Base-by-base conservation (phyloP, 2,329 filamentous ascomycete species). In the Talaromyces atroroseus region DNA sequence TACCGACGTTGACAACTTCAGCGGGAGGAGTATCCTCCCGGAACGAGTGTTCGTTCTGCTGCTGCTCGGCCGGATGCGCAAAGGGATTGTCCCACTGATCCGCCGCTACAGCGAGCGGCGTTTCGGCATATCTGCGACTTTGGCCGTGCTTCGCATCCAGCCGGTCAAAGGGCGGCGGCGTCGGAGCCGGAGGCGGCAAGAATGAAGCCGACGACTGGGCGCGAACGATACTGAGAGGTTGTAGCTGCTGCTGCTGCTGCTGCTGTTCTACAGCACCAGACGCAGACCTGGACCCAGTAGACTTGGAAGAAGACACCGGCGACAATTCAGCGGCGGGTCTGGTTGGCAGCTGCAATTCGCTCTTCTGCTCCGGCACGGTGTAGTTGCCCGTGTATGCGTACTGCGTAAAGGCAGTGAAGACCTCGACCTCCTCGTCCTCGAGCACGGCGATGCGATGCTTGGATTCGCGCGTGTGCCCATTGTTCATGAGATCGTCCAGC, bases 381-480 rank as follows among this genome's bases (percentile, higher is more conserved):
- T 79, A 80, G 52, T 78, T 69, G 10, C 77, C 75, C 0, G 74
- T 78, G 57, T 80, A 80, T 12, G 76, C 76, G 68, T 75, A 80
- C 59, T 80, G 73, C 59, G 71, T 74, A 61, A 80, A 79, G 1
- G 72, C 73, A 26, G 75, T 66, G 58, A 80, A 80, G 1, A 77
- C 79, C 46, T 75, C 72, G 12, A 76, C 76, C 58, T 79, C 75
- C 49, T 77, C 70, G 4, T 79, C 74, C 51, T 77, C 74, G 57
- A 77, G 61, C 18, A 75, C 68, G 12, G 72, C 75, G 32, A 74
- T 70, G 11, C 71, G 68, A 44, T 74, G 70, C 38, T 68, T 70
- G 2, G 76, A 75, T 60, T 79, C 76, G 38, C 72, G 70, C 51
- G 76, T 77, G 23, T 73, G 65, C 44, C 75, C 74, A 61, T 75